These are phyloP conservation scores for Penicillium sp. DNA, from an alignment of 2,329 filamentous ascomycete genomes.

Conservation along the genomic window DNA sequence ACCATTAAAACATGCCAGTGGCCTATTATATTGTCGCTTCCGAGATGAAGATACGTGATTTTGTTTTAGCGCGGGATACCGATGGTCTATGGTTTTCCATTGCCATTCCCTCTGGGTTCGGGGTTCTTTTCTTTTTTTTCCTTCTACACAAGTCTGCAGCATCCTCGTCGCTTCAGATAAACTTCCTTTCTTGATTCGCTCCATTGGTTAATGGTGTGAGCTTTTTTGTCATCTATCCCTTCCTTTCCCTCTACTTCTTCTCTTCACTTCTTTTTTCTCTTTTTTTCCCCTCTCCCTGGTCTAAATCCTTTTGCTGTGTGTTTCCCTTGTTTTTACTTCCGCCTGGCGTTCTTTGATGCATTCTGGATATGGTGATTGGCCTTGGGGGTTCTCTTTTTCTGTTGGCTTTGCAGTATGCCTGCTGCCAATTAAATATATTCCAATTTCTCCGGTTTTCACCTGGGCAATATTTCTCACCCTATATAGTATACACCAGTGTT, in stretches of 20 bases:
- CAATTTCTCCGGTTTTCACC: not conserved
- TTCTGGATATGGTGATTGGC: slow-evolving; percentile 32
- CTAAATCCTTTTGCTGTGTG: slow-evolving; percentile 7
- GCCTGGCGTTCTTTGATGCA: slow-evolving; percentile 36
- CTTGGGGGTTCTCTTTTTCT: slow-evolving; percentile 22
- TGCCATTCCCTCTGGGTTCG: slow-evolving; percentile 20
- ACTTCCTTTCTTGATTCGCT: slow-evolving; percentile 11
- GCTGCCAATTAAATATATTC: not conserved
- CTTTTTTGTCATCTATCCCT: slow-evolving; percentile 17
- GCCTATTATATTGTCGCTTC: slow-evolving; percentile 25
- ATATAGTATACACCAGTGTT: not conserved
- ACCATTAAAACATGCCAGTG: slow-evolving; percentile 45
- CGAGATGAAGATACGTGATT: slow-evolving; percentile 40
- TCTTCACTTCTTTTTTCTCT: not conserved
- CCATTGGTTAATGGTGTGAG: slow-evolving; percentile 20
- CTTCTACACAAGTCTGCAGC: slow-evolving; percentile 6
- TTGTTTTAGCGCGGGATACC: slow-evolving; percentile 31
- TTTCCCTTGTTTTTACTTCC: slow-evolving; percentile 15
- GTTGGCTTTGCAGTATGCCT: slow-evolving; percentile 6
- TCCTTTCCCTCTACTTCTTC: slow-evolving; percentile 12
- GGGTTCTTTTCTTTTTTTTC: slow-evolving; percentile 18
- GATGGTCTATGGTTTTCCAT: slow-evolving; percentile 26
- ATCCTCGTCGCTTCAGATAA: slow-evolving; percentile 6
- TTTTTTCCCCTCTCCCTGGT: not conserved
- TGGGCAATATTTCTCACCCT: not conserved